phyloP scores from a whole-genome alignment of 1,284 basidiomycete species.

The Earliella scabrosa region DNA sequence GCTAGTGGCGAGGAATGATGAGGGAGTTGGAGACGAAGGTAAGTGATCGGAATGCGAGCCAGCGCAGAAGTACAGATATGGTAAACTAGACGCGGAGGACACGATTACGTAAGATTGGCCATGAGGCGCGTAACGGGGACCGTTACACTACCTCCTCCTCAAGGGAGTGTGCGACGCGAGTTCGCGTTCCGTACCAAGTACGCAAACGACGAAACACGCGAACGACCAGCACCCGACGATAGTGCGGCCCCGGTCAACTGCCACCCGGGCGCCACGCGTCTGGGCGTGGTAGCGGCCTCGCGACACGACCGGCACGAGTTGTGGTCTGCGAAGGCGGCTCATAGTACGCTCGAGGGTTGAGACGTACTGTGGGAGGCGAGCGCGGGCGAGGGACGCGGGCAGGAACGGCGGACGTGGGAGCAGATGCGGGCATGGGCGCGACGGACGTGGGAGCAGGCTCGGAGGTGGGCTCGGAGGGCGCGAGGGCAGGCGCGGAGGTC shows the following conservation, averaged over 20 bases:
- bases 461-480: too few relatives aligned
- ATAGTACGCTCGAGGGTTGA: slow-evolving; percentile 10
- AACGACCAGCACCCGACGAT: background rate
- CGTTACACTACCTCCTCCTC: slow-evolving; percentile 14
- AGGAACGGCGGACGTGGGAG: slow-evolving; percentile 1
- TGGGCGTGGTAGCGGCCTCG: slow-evolving; percentile 4
- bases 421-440: background rate
- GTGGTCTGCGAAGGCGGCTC: slow-evolving; percentile 12
- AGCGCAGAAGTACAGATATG: background rate
- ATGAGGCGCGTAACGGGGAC: background rate
- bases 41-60: too few relatives aligned
- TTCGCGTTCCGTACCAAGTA: too few relatives aligned
- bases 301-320: slow-evolving; percentile 12
- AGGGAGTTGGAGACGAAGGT: too few relatives aligned
- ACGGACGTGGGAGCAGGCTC: background rate
- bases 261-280: slow-evolving; percentile 8
- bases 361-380: background rate
- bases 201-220: background rate
- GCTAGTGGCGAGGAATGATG: background rate
- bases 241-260: background rate
- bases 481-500: too few relatives aligned
- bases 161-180: slow-evolving; percentile 7
- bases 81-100: too few relatives aligned
- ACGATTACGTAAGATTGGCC: background rate
- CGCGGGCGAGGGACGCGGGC: slow-evolving; percentile 3